Evolutionary conservation across 2,329 filamentous ascomycete genomes (phyloP), one percentile per base, ranked within the genome.

Genomic region (Verticillium alfalfae): DNA sequence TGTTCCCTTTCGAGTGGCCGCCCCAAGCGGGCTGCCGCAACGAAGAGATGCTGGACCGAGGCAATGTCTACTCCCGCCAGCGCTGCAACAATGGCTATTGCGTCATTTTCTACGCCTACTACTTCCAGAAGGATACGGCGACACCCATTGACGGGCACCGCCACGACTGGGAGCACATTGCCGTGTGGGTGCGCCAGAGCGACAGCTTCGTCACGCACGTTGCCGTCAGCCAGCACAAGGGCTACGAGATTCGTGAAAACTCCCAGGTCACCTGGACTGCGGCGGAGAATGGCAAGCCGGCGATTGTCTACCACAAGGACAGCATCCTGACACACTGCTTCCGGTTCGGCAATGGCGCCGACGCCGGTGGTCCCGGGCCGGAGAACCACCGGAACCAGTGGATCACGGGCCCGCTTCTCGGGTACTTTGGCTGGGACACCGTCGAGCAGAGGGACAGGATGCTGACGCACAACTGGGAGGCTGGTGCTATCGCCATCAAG

Each of bases 141-240:
- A 41, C 39, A 16, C 39, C 39, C 39, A 41, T 41, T n/a, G 36
- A 39, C 18, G 66, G 67, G 2, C 78, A 80, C 68, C 70, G 69
- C 4, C 75, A 80, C 67, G 74, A 76, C 69, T 76, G 73, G 73
- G 74, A 76, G 69, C 71, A 75, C 66, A 67, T 76, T 34, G 64
- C 64, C 54, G 54, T 56, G 12, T 56, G 54, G 54, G 54, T 56
- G 31, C 54, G 31, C 22, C 31, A 56, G 16, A 36, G 34, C 54
- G 34, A 36, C 26, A 56, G n/a, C 26, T 34, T 26, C 13, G 16
- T n/a, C 1, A 34, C 31, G 54, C 34, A 56, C 54, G 54, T 41
- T 12, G 39, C 39, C 39, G 39, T 41, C 39, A 41, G 39, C 39
- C 39, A 41, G 39, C 39, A 41, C 39, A 41, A 41, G 39, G 39